These are phyloP conservation scores for Acanthamoeba royreba DNA, from an alignment of 208 protist genomes.

Conservation along the genomic window DNA sequence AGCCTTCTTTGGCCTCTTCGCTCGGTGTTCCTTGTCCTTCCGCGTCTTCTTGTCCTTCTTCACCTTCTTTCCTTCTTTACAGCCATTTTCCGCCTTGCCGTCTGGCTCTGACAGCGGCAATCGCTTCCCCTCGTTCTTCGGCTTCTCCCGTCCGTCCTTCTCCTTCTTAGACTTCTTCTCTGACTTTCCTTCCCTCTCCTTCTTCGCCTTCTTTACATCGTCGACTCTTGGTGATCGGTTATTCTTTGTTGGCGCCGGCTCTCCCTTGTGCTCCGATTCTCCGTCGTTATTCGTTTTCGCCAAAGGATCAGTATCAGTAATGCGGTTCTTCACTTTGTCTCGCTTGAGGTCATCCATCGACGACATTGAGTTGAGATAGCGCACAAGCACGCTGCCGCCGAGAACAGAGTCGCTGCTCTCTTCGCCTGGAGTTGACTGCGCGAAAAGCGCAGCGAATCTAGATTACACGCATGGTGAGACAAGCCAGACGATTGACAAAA, in stretches of 20 bases:
- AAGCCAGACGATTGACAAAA: too few species aligned
- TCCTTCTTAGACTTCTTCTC: background rate
- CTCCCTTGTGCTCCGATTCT: background rate
- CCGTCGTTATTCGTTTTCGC: background rate
- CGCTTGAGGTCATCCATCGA: constrained; percentile 31
- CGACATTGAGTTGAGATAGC: constrained; percentile 35
- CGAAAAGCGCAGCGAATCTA: background rate
- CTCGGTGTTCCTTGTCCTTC: background rate
- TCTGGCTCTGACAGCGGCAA: too few species aligned
- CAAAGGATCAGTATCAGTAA: background rate
- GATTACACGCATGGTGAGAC: too few species aligned
- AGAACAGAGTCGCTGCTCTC: constrained; percentile 36
- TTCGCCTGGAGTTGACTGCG: background rate
- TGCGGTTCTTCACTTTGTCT: background rate
- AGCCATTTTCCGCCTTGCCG: background rate
- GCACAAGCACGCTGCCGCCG: constrained; percentile 24
- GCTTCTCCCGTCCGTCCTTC: background rate
- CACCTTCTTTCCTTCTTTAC: background rate
- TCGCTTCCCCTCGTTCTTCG: background rate
- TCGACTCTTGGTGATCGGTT: background rate
- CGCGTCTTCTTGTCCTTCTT: background rate
- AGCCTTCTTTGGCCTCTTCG: background rate
- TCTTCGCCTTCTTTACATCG: background rate
- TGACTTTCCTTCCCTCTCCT: background rate
- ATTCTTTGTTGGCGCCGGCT: background rate